Conservation (phyloP, 2,329 filamentous ascomycete genomes). For the Aspergillus sergii region DNA sequence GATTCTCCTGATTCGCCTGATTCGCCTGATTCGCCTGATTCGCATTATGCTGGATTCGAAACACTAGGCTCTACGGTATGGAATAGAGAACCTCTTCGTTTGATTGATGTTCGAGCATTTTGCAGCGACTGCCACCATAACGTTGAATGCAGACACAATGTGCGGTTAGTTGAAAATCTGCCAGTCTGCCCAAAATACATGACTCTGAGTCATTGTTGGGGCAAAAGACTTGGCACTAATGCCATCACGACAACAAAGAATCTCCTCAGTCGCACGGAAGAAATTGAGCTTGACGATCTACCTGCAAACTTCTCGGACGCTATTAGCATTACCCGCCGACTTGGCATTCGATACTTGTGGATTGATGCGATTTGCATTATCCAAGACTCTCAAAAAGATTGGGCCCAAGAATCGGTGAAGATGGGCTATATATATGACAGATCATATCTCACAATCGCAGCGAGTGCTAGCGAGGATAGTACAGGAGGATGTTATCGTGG, state of each 20-base stretch:
- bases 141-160: neutral
- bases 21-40: too few species aligned
- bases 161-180: neutral
- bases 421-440: neutral
- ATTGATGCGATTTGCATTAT: neutral
- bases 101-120: neutral
- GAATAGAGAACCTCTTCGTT: too few species aligned
- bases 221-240: neutral
- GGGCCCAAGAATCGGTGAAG: neutral
- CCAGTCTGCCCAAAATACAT: neutral
- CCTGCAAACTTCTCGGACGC: neutral
- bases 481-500: neutral
- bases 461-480: neutral
- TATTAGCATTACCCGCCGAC: neutral
- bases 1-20: too few species aligned
- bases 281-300: neutral
- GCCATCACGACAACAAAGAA: neutral
- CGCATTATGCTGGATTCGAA: too few species aligned
- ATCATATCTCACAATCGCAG: neutral
- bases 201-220: neutral
- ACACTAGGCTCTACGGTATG: too few species aligned
- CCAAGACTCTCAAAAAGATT: neutral
- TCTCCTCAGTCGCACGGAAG: neutral
- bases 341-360: neutral
- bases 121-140: neutral